Evolutionary conservation across 148 eudicot species (phyloP).

Genomic region (Euryodendron excelsum): DNA sequence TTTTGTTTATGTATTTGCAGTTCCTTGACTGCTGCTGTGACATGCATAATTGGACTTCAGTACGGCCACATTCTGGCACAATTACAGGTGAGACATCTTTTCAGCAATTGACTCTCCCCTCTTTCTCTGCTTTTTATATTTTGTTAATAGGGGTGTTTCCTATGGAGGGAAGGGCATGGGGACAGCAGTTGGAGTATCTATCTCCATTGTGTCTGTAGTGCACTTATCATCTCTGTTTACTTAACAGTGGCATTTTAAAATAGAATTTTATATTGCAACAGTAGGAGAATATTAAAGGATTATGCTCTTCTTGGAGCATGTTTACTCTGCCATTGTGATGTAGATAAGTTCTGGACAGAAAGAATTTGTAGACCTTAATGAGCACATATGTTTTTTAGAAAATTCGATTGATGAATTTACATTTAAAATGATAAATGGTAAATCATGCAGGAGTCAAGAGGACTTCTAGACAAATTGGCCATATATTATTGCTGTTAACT

Average conservation of each 20-base stretch:
- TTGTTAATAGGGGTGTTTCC: background rate
- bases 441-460: background rate
- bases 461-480: constrained; percentile 1
- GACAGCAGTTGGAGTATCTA: constrained; percentile 1
- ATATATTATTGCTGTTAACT: background rate
- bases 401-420: background rate
- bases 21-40: constrained; percentile 67
- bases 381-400: too few species aligned
- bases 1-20: constrained; percentile 30
- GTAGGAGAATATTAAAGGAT: too few species aligned
- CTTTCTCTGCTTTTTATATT: background rate
- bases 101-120: background rate
- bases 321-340: too few species aligned
- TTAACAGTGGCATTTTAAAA: background rate
- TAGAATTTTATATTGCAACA: background rate
- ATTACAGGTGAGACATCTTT: constrained; percentile 47
- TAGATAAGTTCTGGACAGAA: too few species aligned
- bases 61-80: constrained; percentile 76
- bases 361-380: too few species aligned
- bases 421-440: background rate
- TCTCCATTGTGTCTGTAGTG: background rate
- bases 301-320: too few species aligned
- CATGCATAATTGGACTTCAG: constrained; percentile 77
- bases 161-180: too few species aligned
- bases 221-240: background rate